phyloP scores from a whole-genome alignment of 257 asterid species.

The Lavandula angustifolia region DNA sequence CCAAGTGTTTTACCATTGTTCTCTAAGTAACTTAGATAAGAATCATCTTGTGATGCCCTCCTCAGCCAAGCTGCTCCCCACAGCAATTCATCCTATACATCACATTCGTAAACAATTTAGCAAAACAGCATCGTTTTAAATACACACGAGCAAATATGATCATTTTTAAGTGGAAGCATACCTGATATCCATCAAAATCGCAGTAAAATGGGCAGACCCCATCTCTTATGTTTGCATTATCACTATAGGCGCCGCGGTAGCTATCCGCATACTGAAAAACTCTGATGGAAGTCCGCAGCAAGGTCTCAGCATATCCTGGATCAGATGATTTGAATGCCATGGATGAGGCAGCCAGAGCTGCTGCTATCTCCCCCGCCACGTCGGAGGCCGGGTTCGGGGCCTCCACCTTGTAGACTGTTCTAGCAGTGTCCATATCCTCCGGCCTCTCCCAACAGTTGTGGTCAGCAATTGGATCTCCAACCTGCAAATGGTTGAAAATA shows the following conservation, averaged over 20 bases:
- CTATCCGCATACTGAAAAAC: constrained; percentile 81
- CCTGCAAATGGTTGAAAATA: constrained; percentile 43
- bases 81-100: constrained; percentile 82
- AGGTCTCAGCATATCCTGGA: constrained; percentile 75
- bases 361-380: constrained; percentile 95
- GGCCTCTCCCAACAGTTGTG: constrained; percentile 99
- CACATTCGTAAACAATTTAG: neutral
- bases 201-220: constrained; percentile 92
- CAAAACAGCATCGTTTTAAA: neutral
- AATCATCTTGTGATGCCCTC: constrained; percentile 69
- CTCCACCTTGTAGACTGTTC: constrained; percentile 83
- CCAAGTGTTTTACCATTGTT: constrained; percentile 82
- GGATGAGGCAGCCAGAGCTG: constrained; percentile 95
- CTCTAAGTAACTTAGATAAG: constrained; percentile 76
- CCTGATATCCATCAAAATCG: constrained; percentile 98
- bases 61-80: constrained; percentile 99
- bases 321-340: constrained; percentile 72
- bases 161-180: constrained; percentile 16
- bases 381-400: constrained; percentile 98
- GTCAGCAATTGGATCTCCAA: constrained; percentile 86
- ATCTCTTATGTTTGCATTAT: constrained; percentile 59
- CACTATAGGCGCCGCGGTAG: constrained; percentile 89
- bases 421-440: constrained; percentile 94
- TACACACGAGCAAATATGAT: neutral
- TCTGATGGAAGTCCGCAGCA: constrained; percentile 56